These are phyloP conservation scores for Yamadazyma sp. DNA, from an alignment of 1,139 yeast species.

Conservation along the genomic window DNA sequence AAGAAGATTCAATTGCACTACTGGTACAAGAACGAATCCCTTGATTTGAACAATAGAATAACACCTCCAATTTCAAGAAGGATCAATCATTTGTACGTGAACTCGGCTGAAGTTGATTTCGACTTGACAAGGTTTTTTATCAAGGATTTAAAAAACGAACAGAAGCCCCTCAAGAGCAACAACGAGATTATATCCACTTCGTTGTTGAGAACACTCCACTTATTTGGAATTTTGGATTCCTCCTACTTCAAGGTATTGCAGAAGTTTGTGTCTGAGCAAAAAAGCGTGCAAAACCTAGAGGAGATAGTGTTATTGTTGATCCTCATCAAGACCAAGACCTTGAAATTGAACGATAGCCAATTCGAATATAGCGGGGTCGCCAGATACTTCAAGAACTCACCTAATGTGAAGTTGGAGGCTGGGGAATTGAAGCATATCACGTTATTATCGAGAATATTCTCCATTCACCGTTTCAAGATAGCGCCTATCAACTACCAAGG, in stretches of 20 bases:
- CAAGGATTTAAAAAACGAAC: slow-evolving; percentile 14
- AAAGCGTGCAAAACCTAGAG: slow-evolving; percentile 23
- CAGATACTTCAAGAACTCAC: slow-evolving; percentile 30
- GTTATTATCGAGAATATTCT: slow-evolving; percentile 58
- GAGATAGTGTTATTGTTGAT: slow-evolving; percentile 46
- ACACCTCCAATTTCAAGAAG: slow-evolving; percentile 38
- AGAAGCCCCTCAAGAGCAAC: slow-evolving; percentile 22
- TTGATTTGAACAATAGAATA: slow-evolving; percentile 53
- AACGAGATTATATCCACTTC: slow-evolving; percentile 63
- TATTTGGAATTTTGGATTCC: slow-evolving; percentile 58
- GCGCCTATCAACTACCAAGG: slow-evolving; percentile 67
- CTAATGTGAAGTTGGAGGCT: slow-evolving; percentile 29
- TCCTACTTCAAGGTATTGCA: slow-evolving; percentile 59
- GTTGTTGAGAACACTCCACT: slow-evolving; percentile 55
- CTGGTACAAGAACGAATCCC: slow-evolving; percentile 56
- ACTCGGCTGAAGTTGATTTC: slow-evolving; percentile 28
- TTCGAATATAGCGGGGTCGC: slow-evolving; percentile 38
- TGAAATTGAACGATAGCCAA: slow-evolving; percentile 29
- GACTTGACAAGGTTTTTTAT: slow-evolving; percentile 35
- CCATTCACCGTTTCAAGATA: slow-evolving; percentile 51
- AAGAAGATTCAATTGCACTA: slow-evolving; percentile 60
- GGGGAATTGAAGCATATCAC: slow-evolving; percentile 39
- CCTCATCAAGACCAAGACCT: slow-evolving; percentile 34
- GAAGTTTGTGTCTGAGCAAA: slow-evolving; percentile 24
- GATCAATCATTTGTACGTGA: slow-evolving; percentile 35